Base-by-base conservation (phyloP, 2,329 filamentous ascomycete genomes). In the Arachnomyces sp. region DNA sequence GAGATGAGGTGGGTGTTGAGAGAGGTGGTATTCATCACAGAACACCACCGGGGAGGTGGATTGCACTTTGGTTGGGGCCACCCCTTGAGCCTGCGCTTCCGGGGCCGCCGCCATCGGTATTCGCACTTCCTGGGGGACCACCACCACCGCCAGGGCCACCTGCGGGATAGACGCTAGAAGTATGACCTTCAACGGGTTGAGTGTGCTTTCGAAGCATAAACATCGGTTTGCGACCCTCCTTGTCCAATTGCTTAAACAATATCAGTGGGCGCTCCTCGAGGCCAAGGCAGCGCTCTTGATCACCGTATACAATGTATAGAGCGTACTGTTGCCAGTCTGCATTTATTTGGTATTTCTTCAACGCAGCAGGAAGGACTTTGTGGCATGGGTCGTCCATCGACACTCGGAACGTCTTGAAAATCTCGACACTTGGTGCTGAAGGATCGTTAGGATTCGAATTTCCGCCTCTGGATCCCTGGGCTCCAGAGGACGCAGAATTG, bases 321-420 rank as follows among this genome's bases (percentile, higher is more conserved):
- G 92, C 90, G 59, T 98, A 98, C 57, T 96, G 87, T 52, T 93
- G 85, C 84, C 89, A 95, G 37, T 94, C 90, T 15, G 89, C 90
- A 50, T 93, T 90, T 68, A 98, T 98, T 58, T 96, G 92, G 67
- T 98, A 98, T 61, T 95, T 94, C 60, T 93, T 93, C 13, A 98
- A 75, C 2, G 92, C 92, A 12, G 93, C 92, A 1, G 92, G 92
- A 2, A 98, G 73, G 18, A 98, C 92, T 61, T 95, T 95, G 69
- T 94, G 84, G 67, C 92, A 98, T 2, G 92, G 92, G 57, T 98
- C 92, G 52, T 98, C 92, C 76, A 96, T 93, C 59, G 85, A 92
- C 46, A 98, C 92, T 30, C 90, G 82, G 75, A 98, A 98, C 1
- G 86, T 94, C 63, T 98, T 98, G 79, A 96, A 96, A 44, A 98